These are phyloP conservation scores for Euphorbia lathyris DNA, from an alignment of 345 rosid genomes.

Conservation along the genomic window DNA sequence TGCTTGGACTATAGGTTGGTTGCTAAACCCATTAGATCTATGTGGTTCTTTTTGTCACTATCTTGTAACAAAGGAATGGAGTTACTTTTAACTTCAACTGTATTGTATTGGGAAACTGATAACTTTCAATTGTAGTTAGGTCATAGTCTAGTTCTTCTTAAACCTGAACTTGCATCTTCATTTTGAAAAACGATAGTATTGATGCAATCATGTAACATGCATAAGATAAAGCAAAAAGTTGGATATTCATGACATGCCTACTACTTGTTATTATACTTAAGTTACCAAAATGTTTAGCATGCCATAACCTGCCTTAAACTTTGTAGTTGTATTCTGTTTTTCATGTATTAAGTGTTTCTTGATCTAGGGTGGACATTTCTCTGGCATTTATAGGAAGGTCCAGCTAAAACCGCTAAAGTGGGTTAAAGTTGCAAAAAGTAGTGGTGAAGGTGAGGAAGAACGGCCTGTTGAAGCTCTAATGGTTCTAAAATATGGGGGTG, in stretches of 20 bases:
- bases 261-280: not conserved
- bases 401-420: conserved; percentile 94
- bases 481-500: conserved; percentile 99
- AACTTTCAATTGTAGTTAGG: not conserved
- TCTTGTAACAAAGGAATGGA: not conserved
- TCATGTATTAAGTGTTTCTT: conserved; percentile 17
- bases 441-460: conserved; percentile 95
- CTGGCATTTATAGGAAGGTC: conserved; percentile 98
- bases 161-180: not conserved
- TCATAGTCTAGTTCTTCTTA: not conserved
- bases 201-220: too few species aligned
- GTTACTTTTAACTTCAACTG: not conserved
- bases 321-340: conserved; percentile 6
- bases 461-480: conserved; percentile 95
- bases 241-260: not conserved
- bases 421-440: conserved; percentile 67
- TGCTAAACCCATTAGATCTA: not conserved
- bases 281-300: not conserved
- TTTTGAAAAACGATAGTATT: not conserved
- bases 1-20: not conserved
- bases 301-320: too few species aligned
- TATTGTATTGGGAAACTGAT: not conserved
- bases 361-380: conserved; percentile 94
- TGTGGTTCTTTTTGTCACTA: not conserved
- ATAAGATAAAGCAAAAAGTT: not conserved